Evolutionary conservation across 257 asterid genomes (phyloP).

Genomic region (Salvia hispanica): DNA sequence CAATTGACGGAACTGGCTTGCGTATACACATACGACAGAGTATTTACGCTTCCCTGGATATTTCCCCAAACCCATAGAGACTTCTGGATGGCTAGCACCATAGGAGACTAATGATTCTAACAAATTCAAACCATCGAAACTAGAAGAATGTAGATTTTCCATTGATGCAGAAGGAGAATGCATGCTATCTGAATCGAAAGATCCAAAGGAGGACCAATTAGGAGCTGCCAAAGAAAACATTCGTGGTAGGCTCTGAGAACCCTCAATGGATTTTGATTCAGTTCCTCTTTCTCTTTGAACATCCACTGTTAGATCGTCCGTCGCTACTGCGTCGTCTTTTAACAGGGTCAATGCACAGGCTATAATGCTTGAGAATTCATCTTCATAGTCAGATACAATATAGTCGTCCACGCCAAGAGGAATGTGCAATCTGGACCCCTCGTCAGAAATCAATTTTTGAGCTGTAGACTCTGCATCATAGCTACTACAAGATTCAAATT

Average conservation of each 20-base stretch:
- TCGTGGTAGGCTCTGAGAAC: constrained; percentile 53
- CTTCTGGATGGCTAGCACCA: constrained; percentile 70
- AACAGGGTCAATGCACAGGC: constrained; percentile 82
- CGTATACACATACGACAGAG: constrained; percentile 70
- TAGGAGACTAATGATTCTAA: constrained; percentile 63
- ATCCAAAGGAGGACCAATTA: constrained; percentile 64
- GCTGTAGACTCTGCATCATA: constrained; percentile 48
- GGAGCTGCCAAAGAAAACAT: constrained; percentile 57
- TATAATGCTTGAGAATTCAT: constrained; percentile 88
- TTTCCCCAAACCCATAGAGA: constrained; percentile 80
- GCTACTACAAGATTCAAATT: constrained; percentile 56
- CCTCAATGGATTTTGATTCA: constrained; percentile 35
- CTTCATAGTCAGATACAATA: constrained; percentile 81
- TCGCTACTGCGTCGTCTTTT: constrained; percentile 45
- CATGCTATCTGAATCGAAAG: constrained; percentile 56
- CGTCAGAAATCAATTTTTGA: constrained; percentile 57
- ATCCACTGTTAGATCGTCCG: constrained; percentile 45
- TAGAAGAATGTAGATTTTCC: constrained; percentile 58
- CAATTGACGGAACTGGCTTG: constrained; percentile 64
- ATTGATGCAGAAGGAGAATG: constrained; percentile 47
- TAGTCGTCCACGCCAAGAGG: constrained; percentile 67
- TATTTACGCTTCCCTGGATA: constrained; percentile 68
- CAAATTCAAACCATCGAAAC: constrained; percentile 70
- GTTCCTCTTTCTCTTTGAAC: constrained; percentile 33
- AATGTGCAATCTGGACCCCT: constrained; percentile 74